Evolutionary conservation across 2,329 filamentous ascomycete species (phyloP), one percentile per base, ranked within the genome.

Genomic region (Colletotrichum tabaci): DNA sequence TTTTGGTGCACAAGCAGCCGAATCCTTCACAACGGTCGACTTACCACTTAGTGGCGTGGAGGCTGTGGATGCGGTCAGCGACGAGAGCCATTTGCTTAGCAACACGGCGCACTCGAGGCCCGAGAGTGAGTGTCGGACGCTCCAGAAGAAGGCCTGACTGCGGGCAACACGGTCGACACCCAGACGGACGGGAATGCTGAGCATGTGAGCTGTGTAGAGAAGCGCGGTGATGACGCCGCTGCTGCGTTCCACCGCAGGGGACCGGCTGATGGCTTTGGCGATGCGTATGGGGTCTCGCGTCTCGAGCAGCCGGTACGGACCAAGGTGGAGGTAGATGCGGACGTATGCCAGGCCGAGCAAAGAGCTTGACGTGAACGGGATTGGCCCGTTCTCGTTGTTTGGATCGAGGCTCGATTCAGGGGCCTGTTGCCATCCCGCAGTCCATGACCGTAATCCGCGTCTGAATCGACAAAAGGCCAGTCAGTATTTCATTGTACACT

Each of bases 71-170:
- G 67, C 72, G 30, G 75, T 73, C 50, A 82, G 61, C 72, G 77
- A 75, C 49, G 77, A 69, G 55, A 86, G 78, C 84, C 85, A 87
- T 71, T 89, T 89, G 16, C 85, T 86, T 0, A 89, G 77, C 3
- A 90, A 77, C 0, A 89, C 83, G 0, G 86, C 87, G 23, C 87
- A 89, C 74, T 90, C 88, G 0, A 90, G 80, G 1, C 85, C 86
- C 4, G 86, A 87, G 0, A 89, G 80, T 0, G 87, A 87, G 63
- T 89, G 87, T n/a, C 88, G 82, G 2, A 88, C 87, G 5, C 86
- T 88, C 87, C 87, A 89, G 58, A 88, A 86, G 55, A 88, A 87
- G 0, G 87, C 86, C 61, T 89, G 87, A 18, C 86, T 89, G 18
- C 85, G 80, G 0, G 87, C 87, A 0, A 89, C 87, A 16, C 85